Conservation (phyloP, 164 flowering plant genomes). For the Nymphaea thermarum region DNA sequence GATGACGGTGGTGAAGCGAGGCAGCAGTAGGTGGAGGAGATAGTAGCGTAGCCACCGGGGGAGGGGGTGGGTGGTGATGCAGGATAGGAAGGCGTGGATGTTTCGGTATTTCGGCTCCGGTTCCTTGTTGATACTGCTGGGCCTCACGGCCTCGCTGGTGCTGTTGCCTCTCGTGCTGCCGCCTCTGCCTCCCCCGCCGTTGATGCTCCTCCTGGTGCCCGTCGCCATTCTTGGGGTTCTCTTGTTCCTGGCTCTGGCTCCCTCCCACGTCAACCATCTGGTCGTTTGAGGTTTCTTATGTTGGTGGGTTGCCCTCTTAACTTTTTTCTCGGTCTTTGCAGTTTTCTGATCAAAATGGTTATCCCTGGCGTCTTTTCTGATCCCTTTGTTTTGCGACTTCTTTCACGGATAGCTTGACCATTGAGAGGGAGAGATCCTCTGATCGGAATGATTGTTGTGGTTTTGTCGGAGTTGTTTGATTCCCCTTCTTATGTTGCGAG, state of each 20-base stretch:
- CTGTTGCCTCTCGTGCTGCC: background rate
- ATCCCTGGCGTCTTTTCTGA: no score
- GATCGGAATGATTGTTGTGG: no score
- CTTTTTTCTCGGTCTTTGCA: background rate
- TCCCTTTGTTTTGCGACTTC: no score
- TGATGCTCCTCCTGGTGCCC: constrained; percentile 1
- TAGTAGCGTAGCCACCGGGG: background rate
- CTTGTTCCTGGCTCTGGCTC: background rate
- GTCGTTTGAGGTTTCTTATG: background rate
- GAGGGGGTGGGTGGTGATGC: background rate
- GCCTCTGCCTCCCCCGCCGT: constrained; percentile 3
- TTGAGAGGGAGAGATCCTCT: no score
- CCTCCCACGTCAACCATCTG: background rate
- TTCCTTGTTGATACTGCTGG: background rate
- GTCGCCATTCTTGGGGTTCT: background rate
- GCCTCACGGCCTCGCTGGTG: constrained; percentile 1
- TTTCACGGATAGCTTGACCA: no score
- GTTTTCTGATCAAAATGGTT: background rate
- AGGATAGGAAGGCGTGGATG: background rate
- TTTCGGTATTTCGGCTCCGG: constrained; percentile 2
- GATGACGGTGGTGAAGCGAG: background rate
- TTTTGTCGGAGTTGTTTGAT: no score
- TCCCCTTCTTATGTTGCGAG: no score
- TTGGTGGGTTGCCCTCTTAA: background rate
- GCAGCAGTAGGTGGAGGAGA: background rate